Conservation (phyloP, 495 filamentous ascomycete genomes). For the Schizothecium vesticola region DNA sequence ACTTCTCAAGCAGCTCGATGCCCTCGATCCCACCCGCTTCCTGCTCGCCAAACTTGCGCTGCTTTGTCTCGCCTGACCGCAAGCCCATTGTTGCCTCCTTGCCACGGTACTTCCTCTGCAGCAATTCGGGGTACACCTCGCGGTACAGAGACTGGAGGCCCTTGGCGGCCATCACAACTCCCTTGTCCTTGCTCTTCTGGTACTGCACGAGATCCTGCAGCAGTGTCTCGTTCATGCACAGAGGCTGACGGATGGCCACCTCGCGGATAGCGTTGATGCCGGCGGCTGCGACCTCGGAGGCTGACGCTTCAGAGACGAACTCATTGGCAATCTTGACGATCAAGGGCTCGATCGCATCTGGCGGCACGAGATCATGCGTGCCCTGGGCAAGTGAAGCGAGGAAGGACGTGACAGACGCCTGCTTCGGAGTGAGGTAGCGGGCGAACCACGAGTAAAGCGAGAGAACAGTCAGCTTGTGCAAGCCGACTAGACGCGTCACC, state of each 20-base stretch:
- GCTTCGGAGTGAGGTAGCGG: conserved; percentile 84
- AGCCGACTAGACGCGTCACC: conserved; percentile 80
- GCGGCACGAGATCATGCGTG: conserved; percentile 85
- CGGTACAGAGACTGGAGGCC: conserved; percentile 85
- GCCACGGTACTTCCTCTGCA: conserved; percentile 84
- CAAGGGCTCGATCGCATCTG: conserved; percentile 86
- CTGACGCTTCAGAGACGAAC: conserved; percentile 93
- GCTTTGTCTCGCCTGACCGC: conserved; percentile 60
- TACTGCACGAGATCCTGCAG: conserved; percentile 97
- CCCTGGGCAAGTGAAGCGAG: conserved; percentile 88
- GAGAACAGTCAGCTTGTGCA: conserved; percentile 72
- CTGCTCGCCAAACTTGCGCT: conserved; percentile 74
- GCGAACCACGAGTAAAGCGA: conserved; percentile 71
- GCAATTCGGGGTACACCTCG: conserved; percentile 81
- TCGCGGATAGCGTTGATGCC: conserved; percentile 94
- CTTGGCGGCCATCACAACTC: conserved; percentile 93
- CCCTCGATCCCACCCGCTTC: conserved; percentile 82
- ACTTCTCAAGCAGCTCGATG: conserved; percentile 82
- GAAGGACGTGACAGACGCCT: conserved; percentile 90
- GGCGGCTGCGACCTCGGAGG: conserved; percentile 83
- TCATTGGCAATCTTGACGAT: conserved; percentile 95
- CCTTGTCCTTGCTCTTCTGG: conserved; percentile 94
- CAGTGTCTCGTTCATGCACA: conserved; percentile 91
- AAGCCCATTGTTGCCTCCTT: conserved; percentile 88
- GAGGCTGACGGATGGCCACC: conserved; percentile 82